Conservation (phyloP, 768 basidiomycete genomes). For the Naganishia vaughanmartiniae region DNA sequence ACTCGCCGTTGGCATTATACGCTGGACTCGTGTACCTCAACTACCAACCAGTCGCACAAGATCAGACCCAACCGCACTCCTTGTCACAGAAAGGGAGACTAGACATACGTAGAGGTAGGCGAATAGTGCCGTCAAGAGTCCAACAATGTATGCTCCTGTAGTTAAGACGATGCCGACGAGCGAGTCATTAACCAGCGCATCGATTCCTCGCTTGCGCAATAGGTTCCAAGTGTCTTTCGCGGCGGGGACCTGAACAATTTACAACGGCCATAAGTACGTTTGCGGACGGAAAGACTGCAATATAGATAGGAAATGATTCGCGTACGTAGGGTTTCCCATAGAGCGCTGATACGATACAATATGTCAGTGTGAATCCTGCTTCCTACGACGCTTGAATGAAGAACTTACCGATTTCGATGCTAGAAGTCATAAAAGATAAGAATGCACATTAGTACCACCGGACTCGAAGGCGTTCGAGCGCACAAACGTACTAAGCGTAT, state of each 20-base stretch:
- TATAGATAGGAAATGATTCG: neutral
- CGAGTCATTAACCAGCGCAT: constrained; percentile 78
- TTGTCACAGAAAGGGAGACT: constrained; percentile 51
- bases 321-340: constrained; percentile 73
- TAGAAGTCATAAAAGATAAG: constrained; percentile 12
- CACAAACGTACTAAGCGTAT: constrained; percentile 44
- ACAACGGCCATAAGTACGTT: neutral
- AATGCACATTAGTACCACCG: constrained; percentile 7
- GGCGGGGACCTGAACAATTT: constrained; percentile 57
- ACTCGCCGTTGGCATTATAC: constrained; percentile 68
- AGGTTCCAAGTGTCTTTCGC: constrained; percentile 81
- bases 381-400: neutral
- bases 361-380: constrained; percentile 21
- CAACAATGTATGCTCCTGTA: constrained; percentile 71
- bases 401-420: constrained; percentile 65
- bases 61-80: neutral
- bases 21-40: constrained; percentile 62
- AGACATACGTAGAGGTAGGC: constrained; percentile 72
- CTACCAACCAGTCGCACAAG: neutral
- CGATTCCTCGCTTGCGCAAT: constrained; percentile 69
- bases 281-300: neutral
- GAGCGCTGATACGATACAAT: constrained; percentile 56
- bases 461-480: neutral
- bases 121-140: constrained; percentile 66
- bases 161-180: constrained; percentile 73